Evolutionary conservation across 2,329 filamentous ascomycete species (phyloP).

Genomic region (Penicillium sp.): DNA sequence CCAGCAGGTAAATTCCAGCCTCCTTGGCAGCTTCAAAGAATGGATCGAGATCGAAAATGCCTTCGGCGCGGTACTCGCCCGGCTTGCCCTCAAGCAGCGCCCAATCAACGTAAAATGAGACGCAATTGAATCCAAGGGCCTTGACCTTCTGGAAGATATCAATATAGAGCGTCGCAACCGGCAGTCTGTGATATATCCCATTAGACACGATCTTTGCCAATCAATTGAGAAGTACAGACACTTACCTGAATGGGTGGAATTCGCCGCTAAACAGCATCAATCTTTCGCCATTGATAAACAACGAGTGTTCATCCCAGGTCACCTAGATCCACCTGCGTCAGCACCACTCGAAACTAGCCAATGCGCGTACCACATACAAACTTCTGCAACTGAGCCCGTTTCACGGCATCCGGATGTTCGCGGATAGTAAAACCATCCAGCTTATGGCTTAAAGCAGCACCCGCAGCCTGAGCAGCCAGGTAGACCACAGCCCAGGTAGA

Average conservation of each 20-base stretch:
- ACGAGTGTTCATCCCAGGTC: conserved; percentile 68
- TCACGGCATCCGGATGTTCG: conserved; percentile 36
- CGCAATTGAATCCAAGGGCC: conserved; percentile 71
- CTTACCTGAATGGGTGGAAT: conserved; percentile 62
- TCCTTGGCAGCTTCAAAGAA: conserved; percentile 72
- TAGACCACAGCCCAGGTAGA: conserved; percentile 30
- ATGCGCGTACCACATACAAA: conserved; percentile 43
- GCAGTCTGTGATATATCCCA: conserved; percentile 43
- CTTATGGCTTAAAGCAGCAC: conserved; percentile 48
- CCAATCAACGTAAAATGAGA: conserved; percentile 79
- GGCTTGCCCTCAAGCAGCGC: conserved; percentile 68
- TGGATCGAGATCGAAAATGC: conserved; percentile 65
- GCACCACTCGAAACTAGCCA: neutral
- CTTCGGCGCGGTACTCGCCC: conserved; percentile 65
- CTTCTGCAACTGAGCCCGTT: conserved; percentile 52
- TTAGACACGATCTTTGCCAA: neutral
- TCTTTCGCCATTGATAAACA: conserved; percentile 66
- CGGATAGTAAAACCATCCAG: conserved; percentile 47
- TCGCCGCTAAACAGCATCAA: conserved; percentile 70
- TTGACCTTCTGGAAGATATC: conserved; percentile 81
- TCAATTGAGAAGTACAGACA: neutral
- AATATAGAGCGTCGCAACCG: conserved; percentile 59
- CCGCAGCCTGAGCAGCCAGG: conserved; percentile 45
- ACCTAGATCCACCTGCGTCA: conserved; percentile 38
- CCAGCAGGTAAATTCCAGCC: conserved; percentile 72